Base-by-base conservation (phyloP, 805 yeast genomes). In the Candida patagonica region DNA sequence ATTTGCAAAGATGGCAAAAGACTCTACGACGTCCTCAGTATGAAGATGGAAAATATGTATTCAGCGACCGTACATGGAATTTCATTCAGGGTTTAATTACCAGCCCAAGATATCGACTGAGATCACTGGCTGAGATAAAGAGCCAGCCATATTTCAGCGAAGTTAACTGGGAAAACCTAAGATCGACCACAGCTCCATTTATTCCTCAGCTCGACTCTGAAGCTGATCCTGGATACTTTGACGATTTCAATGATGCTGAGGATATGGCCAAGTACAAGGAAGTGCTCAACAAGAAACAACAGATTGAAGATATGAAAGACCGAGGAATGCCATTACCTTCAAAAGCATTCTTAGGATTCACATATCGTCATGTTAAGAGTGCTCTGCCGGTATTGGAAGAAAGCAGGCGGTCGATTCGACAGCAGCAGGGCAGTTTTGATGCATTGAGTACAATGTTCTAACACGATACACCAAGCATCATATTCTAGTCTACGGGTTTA, bases 181-280 rank as follows among this genome's bases (percentile, higher is more conserved):
- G 96, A 54, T 64, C 61, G 24, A 71, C 77, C 45, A 71, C 79
- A 17, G 96, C 99, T 4, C 99, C 99, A 26, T 92, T 92, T 60
- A 83, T 92, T 15, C 99, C 99, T 2, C 96, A 94, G 53, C 70
- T 92, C 48, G 97, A 92, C 57, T 84, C 87, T 45, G 99, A 92
- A 54, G 92, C 87, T 47, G 99, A 92, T 63, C 97, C 97, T 0
- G 99, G 99, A 1, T 92, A 92, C 63, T 92, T 92, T 58, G 99
- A 92, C 63, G 98, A 92, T 61, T 92, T 92, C 60, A 85, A 85
- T 43, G 92, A 87, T 60, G 97, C 89, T 59, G 87, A 83, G 35
- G 95, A 89, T 59, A 87, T 92, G 97, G 92, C 89, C 46, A 88
- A 92, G 60, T 92, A 92, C 65, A 89, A 92, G 54, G 98, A 92